Percentiles rank a stretch among this genome's conserved stretches.
Evolutionary conservation across 768 basidiomycete species (phyloP).

Genomic region (Tephrocybe sp.): DNA sequence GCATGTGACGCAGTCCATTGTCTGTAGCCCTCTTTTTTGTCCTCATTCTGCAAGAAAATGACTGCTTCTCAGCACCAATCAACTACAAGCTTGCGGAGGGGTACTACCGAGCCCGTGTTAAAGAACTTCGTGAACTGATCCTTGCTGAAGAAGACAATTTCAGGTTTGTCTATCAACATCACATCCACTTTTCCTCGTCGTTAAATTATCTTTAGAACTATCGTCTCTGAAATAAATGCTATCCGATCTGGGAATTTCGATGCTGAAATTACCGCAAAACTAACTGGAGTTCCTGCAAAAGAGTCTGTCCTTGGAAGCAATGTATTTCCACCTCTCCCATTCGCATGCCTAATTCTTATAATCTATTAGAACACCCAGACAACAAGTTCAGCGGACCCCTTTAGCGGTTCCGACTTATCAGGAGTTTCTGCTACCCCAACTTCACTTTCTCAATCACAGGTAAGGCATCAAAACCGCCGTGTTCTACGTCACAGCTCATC

Average conservation of each 20-base stretch:
- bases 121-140: slow-evolving; percentile 73
- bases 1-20: slow-evolving; percentile 52
- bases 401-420: slow-evolving; percentile 32
- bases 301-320: slow-evolving; percentile 6
- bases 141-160: slow-evolving; percentile 72
- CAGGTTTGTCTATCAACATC: slow-evolving; percentile 47
- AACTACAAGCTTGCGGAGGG: slow-evolving; percentile 74
- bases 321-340: slow-evolving; percentile 1
- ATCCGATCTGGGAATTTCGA: slow-evolving; percentile 72
- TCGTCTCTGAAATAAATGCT: slow-evolving; percentile 73
- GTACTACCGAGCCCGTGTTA: slow-evolving; percentile 65
- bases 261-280: slow-evolving; percentile 37
- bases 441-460: slow-evolving; percentile 21
- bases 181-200: not conserved
- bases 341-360: not conserved
- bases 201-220: slow-evolving; percentile 36
- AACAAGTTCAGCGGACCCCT: slow-evolving; percentile 22
- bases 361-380: slow-evolving; percentile 1
- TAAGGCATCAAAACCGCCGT: slow-evolving; percentile 1
- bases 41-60: slow-evolving; percentile 5
- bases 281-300: slow-evolving; percentile 18
- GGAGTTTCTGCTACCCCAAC: slow-evolving; percentile 29
- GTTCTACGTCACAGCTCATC: not conserved
- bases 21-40: slow-evolving; percentile 18
- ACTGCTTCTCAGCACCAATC: slow-evolving; percentile 44